Evolutionary conservation across 305 asterid species (phyloP).

Genomic region (Fraxinus floribunda): DNA sequence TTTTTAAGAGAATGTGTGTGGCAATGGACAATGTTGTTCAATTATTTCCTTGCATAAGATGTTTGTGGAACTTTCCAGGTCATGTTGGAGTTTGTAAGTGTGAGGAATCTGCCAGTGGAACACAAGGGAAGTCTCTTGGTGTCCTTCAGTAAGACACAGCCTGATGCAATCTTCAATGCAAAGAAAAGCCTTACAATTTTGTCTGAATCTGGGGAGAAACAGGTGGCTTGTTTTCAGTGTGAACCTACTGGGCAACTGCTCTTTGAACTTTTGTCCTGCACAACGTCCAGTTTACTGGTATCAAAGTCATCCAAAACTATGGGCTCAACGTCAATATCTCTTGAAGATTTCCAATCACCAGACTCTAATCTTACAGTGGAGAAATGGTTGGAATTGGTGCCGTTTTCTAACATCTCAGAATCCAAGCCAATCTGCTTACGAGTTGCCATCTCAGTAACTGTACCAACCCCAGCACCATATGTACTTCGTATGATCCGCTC

Average conservation of each 20-base stretch:
- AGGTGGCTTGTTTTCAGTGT: constrained; percentile 83
- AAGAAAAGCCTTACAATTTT: constrained; percentile 70
- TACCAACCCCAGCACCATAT: constrained; percentile 63
- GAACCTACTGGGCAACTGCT: constrained; percentile 65
- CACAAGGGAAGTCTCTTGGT: constrained; percentile 57
- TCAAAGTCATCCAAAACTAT: constrained; percentile 47
- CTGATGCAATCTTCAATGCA: constrained; percentile 70
- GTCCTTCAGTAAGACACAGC: constrained; percentile 70
- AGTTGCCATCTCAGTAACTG: constrained; percentile 77
- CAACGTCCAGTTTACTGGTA: constrained; percentile 37
- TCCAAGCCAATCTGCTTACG: constrained; percentile 59
- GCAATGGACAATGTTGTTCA: constrained; percentile 15
- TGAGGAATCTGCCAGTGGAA: constrained; percentile 64
- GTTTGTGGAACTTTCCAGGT: constrained; percentile 44
- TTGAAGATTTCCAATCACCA: constrained; percentile 54
- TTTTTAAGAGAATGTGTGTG: not conserved
- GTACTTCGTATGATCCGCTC: constrained; percentile 55
- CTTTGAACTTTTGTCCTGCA: constrained; percentile 57
- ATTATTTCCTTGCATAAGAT: not conserved
- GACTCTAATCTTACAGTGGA: constrained; percentile 57
- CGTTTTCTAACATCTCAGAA: constrained; percentile 42
- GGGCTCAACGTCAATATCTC: constrained; percentile 56
- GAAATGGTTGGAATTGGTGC: constrained; percentile 85
- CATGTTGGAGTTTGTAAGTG: constrained; percentile 79
- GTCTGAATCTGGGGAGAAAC: constrained; percentile 71